These are phyloP conservation scores for Talaromyces atroroseus DNA, from an alignment of 2,329 filamentous ascomycete species.

Conservation along the genomic window DNA sequence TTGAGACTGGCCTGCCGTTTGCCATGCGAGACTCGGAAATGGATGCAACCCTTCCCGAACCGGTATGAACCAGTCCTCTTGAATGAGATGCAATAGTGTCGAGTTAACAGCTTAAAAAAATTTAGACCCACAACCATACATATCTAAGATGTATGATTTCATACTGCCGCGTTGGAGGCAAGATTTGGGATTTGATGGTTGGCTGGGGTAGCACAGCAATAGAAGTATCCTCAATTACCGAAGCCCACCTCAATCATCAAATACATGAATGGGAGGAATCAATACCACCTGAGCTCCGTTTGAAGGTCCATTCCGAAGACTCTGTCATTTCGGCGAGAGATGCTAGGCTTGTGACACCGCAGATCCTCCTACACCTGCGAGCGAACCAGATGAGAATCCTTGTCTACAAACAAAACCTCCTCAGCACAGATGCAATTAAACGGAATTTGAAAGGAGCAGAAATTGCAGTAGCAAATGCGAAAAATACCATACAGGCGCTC, in stretches of 20 bases:
- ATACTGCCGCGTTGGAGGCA: conserved; percentile 75
- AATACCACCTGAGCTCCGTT: conserved; percentile 58
- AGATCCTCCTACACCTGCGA: conserved; percentile 78
- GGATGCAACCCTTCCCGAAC: conserved; percentile 69
- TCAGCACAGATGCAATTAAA: conserved; percentile 75
- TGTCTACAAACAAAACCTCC: conserved; percentile 79
- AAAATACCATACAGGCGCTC: conserved; percentile 58
- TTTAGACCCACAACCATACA: conserved; percentile 35
- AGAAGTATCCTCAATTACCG: conserved; percentile 65
- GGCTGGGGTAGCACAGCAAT: conserved; percentile 61
- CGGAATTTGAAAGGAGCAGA: conserved; percentile 67
- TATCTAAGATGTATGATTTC: conserved; percentile 80
- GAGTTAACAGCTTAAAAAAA: neutral
- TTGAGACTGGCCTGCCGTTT: conserved; percentile 70
- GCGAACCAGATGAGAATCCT: conserved; percentile 85
- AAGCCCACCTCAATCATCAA: conserved; percentile 69
- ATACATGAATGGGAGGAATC: conserved; percentile 76
- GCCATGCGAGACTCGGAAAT: conserved; percentile 79
- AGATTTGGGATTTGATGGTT: conserved; percentile 78
- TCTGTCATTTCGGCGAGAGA: conserved; percentile 41
- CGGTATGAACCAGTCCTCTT: conserved; percentile 47
- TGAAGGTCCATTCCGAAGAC: conserved; percentile 45
- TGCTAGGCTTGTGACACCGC: conserved; percentile 65
- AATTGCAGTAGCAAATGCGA: conserved; percentile 58
- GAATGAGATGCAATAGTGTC: neutral